Conservation (phyloP, 1,284 basidiomycete genomes). For the Tylopilus sp. region DNA sequence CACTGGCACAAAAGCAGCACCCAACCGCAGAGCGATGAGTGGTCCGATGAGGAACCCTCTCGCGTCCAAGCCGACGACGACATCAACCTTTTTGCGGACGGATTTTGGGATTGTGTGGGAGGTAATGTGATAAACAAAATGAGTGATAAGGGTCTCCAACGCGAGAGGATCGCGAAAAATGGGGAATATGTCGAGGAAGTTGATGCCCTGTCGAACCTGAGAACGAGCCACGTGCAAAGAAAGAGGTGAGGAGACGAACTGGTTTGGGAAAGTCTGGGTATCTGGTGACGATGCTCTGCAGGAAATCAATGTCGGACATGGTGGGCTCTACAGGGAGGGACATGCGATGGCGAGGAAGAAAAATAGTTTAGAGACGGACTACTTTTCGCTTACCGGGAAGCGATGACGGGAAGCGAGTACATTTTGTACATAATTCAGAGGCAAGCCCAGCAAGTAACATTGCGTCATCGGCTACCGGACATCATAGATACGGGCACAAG, state of each 20-base stretch:
- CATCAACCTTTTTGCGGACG: conserved; percentile 77
- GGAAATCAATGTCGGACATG: conserved; percentile 77
- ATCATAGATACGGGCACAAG: conserved; percentile 43
- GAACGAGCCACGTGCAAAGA: neutral
- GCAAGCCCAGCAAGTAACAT: too few species aligned
- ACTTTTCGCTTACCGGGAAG: conserved; percentile 8
- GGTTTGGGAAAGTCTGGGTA: conserved; percentile 88
- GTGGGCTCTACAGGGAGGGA: neutral
- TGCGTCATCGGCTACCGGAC: too few species aligned
- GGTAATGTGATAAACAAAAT: conserved; percentile 84
- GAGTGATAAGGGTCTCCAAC: conserved; percentile 89
- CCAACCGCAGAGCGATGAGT: conserved; percentile 85
- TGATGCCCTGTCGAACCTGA: conserved; percentile 55
- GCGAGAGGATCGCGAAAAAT: conserved; percentile 79
- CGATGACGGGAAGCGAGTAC: conserved; percentile 4
- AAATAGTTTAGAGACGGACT: neutral
- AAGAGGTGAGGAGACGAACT: conserved; percentile 42
- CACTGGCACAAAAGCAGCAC: conserved; percentile 95
- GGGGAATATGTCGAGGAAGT: conserved; percentile 89
- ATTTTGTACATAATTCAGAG: too few species aligned
- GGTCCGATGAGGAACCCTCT: conserved; percentile 96
- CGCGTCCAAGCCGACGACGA: conserved; percentile 94
- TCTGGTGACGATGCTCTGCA: conserved; percentile 63
- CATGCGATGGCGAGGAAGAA: conserved; percentile 2
- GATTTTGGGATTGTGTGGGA: conserved; percentile 66